These are phyloP conservation scores for Stentor roeselii DNA, from an alignment of 73 alveolate genomes.

Conservation along the genomic window DNA sequence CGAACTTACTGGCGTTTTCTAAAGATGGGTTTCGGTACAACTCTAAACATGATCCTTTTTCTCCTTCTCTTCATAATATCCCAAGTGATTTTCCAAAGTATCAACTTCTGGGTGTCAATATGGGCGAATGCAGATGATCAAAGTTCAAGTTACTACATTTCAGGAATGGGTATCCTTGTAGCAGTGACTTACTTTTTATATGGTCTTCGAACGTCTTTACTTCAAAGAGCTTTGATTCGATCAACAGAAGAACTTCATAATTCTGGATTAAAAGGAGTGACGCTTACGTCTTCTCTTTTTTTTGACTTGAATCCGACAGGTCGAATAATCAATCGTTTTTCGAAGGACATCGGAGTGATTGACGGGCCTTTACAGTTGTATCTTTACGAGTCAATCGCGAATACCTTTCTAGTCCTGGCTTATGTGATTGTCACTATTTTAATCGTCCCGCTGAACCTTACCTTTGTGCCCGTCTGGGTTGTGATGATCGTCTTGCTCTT, in stretches of 20 bases:
- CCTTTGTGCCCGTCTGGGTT: not conserved
- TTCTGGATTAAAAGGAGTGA: not conserved
- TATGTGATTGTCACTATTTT: not conserved
- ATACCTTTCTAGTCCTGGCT: not conserved
- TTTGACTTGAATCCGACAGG: constrained; percentile 92
- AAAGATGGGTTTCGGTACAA: not conserved
- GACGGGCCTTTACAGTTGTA: not conserved
- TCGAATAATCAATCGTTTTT: constrained; percentile 72
- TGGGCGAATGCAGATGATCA: not conserved
- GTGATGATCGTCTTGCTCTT: not conserved
- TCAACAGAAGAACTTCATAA: not conserved
- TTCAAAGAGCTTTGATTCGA: not conserved
- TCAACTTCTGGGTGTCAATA: not conserved
- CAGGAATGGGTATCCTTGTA: not conserved
- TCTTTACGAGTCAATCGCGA: not conserved
- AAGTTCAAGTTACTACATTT: not conserved
- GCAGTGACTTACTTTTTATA: not conserved
- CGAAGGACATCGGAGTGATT: constrained; percentile 48
- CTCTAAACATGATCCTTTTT: no score
- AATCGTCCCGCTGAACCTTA: not conserved
- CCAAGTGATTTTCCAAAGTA: not conserved
- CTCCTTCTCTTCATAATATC: not conserved
- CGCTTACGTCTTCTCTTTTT: constrained; percentile 37
- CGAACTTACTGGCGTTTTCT: not conserved
- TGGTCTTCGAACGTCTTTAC: not conserved